Conservation (phyloP, 2,329 filamentous ascomycete genomes). For the Exophiala spinifera region DNA sequence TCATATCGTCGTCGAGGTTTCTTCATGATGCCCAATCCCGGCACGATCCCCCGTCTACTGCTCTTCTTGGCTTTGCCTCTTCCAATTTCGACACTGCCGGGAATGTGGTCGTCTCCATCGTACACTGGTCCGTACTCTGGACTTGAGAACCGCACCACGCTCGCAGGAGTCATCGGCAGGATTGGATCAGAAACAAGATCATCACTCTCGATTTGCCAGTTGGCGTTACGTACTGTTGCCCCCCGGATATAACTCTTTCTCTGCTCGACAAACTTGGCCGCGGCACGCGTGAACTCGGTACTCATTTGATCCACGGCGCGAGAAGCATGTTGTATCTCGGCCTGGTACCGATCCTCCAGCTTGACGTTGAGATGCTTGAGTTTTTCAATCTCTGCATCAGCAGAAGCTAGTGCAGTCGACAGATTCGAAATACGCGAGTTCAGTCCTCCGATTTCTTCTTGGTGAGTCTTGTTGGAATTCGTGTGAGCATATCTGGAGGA, state of each 20-base stretch:
- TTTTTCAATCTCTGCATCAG: conserved; percentile 37
- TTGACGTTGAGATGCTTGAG: conserved; percentile 36
- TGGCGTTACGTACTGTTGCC: conserved; percentile 39
- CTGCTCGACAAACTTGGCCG: conserved; percentile 30
- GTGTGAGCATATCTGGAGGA: conserved; percentile 33
- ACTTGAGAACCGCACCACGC: conserved; percentile 37
- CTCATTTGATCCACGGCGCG: conserved; percentile 39
- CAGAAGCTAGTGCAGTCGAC: conserved; percentile 38
- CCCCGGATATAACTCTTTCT: conserved; percentile 29
- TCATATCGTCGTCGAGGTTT: conserved; percentile 32
- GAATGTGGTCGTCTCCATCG: conserved; percentile 15
- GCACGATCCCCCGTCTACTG: conserved; percentile 5
- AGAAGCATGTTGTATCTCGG: conserved; percentile 39
- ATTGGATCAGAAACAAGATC: conserved; percentile 34
- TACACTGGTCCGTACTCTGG: conserved; percentile 18
- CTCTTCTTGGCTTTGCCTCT: conserved; percentile 25
- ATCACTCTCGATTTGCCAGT: conserved; percentile 39
- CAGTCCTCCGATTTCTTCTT: conserved; percentile 38
- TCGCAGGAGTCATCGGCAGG: conserved; percentile 44
- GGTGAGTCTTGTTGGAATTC: conserved; percentile 33
- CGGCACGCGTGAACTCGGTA: conserved; percentile 36
- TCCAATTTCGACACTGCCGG: conserved; percentile 23
- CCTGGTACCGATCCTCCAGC: conserved; percentile 38
- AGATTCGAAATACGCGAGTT: conserved; percentile 43
- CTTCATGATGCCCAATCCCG: conserved; percentile 15